Conservation (phyloP, 345 rosid species). For the Populus euphratica region DNA sequence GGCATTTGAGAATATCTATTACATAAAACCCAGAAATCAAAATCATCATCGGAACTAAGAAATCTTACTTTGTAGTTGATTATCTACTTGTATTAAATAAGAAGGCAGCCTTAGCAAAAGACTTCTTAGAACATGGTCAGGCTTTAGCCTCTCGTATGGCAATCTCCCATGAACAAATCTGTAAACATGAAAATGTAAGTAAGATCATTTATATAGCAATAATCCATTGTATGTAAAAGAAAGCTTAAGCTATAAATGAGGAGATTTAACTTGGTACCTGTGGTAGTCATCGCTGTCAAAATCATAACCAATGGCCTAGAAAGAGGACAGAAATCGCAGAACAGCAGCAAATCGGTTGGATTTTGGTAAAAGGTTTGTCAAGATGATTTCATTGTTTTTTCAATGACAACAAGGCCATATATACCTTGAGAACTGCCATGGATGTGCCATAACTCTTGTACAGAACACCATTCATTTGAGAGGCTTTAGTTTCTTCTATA, state of each 20-base stretch:
- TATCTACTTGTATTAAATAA: not conserved
- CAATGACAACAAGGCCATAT: not conserved
- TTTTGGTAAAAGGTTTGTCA: not conserved
- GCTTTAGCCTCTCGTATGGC: constrained; percentile 19
- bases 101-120: not conserved
- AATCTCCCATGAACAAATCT: constrained; percentile 27
- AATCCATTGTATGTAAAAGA: not conserved
- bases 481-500: constrained; percentile 1
- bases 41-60: too few species aligned
- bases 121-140: constrained; percentile 22
- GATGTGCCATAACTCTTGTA: constrained; percentile 24
- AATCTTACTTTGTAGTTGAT: not conserved
- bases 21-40: not conserved
- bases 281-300: constrained; percentile 25
- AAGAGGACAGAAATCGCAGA: not conserved
- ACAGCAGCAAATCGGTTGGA: not conserved
- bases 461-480: constrained; percentile 6
- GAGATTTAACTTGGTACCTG: constrained; percentile 8
- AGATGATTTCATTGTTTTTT: not conserved
- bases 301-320: constrained; percentile 23
- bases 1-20: constrained; percentile 75
- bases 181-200: not conserved
- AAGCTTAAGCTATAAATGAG: not conserved
- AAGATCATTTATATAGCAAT: not conserved
- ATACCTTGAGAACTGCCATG: constrained; percentile 25